Conservation (phyloP, 1,284 basidiomycete genomes). For the Heterobasidion occidentale region DNA sequence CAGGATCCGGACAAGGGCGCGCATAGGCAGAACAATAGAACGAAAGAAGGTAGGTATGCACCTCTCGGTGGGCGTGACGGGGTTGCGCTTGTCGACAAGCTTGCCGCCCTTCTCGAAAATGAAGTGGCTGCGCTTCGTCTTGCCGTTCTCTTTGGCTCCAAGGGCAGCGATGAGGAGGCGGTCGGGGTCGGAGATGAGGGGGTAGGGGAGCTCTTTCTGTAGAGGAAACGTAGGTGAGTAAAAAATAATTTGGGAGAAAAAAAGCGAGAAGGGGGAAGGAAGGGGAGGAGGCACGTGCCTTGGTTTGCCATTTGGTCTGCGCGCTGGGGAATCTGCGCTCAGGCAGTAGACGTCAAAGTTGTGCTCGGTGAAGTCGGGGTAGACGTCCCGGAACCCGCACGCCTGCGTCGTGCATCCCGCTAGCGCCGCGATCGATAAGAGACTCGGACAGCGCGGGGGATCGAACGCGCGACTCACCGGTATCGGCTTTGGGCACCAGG, state of each 20-base stretch:
- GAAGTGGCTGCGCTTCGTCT: conserved; percentile 85
- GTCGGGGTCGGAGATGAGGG: conserved; percentile 83
- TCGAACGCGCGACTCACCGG: conserved; percentile 42
- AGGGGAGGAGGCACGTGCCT: conserved; percentile 36
- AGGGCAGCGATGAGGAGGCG: conserved; percentile 67
- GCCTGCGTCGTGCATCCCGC: conserved; percentile 87
- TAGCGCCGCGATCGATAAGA: background rate
- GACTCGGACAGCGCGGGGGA: background rate
- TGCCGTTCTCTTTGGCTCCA: conserved; percentile 70
- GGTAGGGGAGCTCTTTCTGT: conserved; percentile 78
- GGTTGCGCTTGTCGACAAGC: conserved; percentile 73
- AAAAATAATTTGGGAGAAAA: background rate
- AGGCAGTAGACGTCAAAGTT: conserved; percentile 82
- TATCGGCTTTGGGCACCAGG: conserved; percentile 80
- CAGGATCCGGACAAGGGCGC: background rate
- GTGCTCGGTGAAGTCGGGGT: conserved; percentile 62
- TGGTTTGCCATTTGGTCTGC: conserved; percentile 79
- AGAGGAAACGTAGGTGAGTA: too few species aligned
- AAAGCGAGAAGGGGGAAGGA: background rate
- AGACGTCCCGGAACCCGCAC: conserved; percentile 81
- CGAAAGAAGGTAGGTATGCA: conserved; percentile 14
- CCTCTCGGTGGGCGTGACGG: conserved; percentile 82
- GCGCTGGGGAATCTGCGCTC: conserved; percentile 75
- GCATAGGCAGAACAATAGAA: background rate
- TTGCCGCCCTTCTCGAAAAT: conserved; percentile 86